Conservation (phyloP, 1,284 basidiomycete genomes). For the Ceratobasidium theobromae region DNA sequence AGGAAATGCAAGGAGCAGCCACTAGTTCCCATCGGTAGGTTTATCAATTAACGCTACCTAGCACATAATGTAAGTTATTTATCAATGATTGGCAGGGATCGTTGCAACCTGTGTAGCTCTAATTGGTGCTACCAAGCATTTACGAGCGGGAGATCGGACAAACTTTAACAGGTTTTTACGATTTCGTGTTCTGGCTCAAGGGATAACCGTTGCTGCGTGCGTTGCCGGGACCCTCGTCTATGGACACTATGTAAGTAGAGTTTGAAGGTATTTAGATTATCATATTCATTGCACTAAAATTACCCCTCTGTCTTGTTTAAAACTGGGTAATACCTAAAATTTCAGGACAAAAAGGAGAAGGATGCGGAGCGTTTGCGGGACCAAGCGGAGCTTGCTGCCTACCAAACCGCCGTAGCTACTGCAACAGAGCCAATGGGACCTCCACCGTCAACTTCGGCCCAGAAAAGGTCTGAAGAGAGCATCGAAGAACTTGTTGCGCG, state of each 20-base stretch:
- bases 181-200: conserved; percentile 47
- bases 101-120: conserved; percentile 45
- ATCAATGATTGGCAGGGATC: conserved; percentile 37
- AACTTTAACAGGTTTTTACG: conserved; percentile 46
- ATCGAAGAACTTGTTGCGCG: conserved; percentile 21
- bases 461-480: conserved; percentile 1
- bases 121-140: conserved; percentile 44
- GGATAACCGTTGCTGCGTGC: conserved; percentile 46
- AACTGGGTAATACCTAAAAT: background rate
- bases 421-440: conserved; percentile 2
- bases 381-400: conserved; percentile 2
- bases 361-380: conserved; percentile 14
- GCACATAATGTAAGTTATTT: background rate
- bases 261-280: too few species aligned
- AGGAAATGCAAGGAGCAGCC: conserved; percentile 48
- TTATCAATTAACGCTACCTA: background rate
- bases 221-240: conserved; percentile 40
- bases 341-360: conserved; percentile 2
- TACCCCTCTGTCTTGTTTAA: background rate
- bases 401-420: background rate
- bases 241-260: conserved; percentile 25
- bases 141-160: conserved; percentile 45
- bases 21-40: conserved; percentile 45
- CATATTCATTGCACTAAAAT: too few species aligned
- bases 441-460: conserved; percentile 2